Base-by-base conservation (phyloP, 208 protist species). In the Crithidia expoeki region DNA sequence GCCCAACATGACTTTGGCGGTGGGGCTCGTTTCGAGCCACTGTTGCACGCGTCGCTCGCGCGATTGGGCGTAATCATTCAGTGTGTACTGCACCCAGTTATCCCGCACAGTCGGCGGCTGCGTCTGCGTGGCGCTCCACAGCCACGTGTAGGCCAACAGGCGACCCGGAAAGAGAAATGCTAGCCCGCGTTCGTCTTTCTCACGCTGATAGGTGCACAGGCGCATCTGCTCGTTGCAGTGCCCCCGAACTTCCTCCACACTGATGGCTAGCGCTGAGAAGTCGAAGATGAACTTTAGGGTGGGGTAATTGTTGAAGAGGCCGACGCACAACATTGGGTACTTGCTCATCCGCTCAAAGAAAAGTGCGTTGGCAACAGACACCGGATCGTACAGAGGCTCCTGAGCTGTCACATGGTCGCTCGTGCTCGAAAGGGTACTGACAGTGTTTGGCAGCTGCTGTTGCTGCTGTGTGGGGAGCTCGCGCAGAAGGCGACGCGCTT, bases 241-340 rank as follows among this genome's bases (percentile, higher is more conserved):
- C 9, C 52, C 34, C 16, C 55, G 50, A 33, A 27, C 42, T 34
- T 60, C 52, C 27, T 65, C 68, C 42, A 65, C 52, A 63, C 63
- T 65, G 57, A 62, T 38, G n/a, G 30, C 60, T 23, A 89, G 62
- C 38, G 81, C 84, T 2, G 74, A 60, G 34, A 83, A 84, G 68
- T 92, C 86, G 50, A 83, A 88, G 42, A 92, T 47, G 53, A 89
- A 89, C 72, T 89, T 92, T 1, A 92, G 71, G 2, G 80, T 80
- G 0, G 83, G 86, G 71, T 89, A 92, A 67, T 80, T 92, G 64
- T 92, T 92, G 76, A 83, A 92, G 61, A 66, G 62, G 12, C 78
- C 74, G 2, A 69, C 46, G 34, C 80, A 60, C 16, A 83, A 25
- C 44, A 92, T 38, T 6, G 74, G 58, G 17, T 80, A 49, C 14